phyloP scores from a whole-genome alignment of 2,329 filamentous ascomycete genomes.

The Neophaeococcomyces mojaviensis region DNA sequence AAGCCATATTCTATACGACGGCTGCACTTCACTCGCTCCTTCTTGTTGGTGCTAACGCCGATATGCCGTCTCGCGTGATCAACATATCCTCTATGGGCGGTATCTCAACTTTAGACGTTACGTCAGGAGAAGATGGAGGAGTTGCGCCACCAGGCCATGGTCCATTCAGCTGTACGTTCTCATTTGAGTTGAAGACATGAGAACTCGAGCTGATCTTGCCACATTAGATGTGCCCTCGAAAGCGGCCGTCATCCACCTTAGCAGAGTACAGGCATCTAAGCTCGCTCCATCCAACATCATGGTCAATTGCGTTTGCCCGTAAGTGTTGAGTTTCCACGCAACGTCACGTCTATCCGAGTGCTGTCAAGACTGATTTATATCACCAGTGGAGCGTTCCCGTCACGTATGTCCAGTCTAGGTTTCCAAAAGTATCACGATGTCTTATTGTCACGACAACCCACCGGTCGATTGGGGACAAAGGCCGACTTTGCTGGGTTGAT shows the following conservation, averaged over 20 bases:
- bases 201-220: too few relatives aligned
- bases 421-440: constrained; percentile 48
- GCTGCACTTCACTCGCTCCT: constrained; percentile 42
- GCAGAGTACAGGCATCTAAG: constrained; percentile 44
- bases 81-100: constrained; percentile 46
- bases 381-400: too few relatives aligned
- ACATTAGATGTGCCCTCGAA: constrained; percentile 49
- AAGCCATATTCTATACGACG: constrained; percentile 43
- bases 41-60: constrained; percentile 37
- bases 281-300: constrained; percentile 46
- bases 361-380: too few relatives aligned
- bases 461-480: constrained; percentile 40
- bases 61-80: constrained; percentile 43
- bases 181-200: too few relatives aligned
- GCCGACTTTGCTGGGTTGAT: constrained; percentile 42
- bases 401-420: too few relatives aligned
- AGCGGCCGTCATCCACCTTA: constrained; percentile 48
- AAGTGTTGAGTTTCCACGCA: too few relatives aligned
- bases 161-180: constrained; percentile 47
- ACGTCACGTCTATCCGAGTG: too few relatives aligned
- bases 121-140: constrained; percentile 40
- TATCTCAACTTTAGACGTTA: constrained; percentile 40
- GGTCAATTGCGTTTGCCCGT: constrained; percentile 39
- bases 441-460: constrained; percentile 40
- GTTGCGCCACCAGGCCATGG: constrained; percentile 45